Base-by-base conservation (phyloP, 306 rosid species). In the Senna tora region DNA sequence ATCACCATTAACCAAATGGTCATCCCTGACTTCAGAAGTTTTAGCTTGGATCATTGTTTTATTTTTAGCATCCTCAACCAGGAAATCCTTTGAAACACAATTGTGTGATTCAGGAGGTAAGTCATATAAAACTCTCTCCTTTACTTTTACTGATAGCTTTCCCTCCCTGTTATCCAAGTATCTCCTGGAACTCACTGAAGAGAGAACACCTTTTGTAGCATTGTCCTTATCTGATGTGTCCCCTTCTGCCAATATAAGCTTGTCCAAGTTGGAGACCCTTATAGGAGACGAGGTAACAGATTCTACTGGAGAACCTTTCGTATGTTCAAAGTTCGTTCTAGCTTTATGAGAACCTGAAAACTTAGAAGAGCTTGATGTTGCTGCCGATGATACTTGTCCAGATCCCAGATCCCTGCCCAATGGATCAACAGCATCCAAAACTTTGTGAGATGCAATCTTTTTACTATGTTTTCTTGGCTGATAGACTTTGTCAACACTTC, bases 341-440 rank as follows among this genome's bases (percentile, higher is more conserved):
- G 64, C 73, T 81, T 71, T 85, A 72, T 65, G 80, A 78, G 91
- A 88, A 22, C 88, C 80, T 19, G 96, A 90, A 73, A 84, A 77
- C 81, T 92, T 92, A 55, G 97, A 92, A 78, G 94, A 89, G 86
- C 91, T 89, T 69, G 98, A 92, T 69, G 84, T 82, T 51, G 92
- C 88, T 63, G 86, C 88, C 72, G 57, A 20, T 14, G 85, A 82
- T 74, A 81, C 76, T n/a, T 67, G 79, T 60, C 79, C 82, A 77
- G 68, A 66, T 58, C 70, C 85, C 71, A 81, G 54, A 79, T 82
- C 77, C 68, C 79, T 85, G 51, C 77, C 70, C 60, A 79, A 21
- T 43, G 70, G 80, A 78, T 77, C 82, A 76, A 39, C 74, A 79
- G 82, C 76, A 43, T 75, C 83, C 33, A 52, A 59, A 53, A 77